Evolutionary conservation across 139 green algal species (phyloP).

Genomic region (Eudorina sp.): DNA sequence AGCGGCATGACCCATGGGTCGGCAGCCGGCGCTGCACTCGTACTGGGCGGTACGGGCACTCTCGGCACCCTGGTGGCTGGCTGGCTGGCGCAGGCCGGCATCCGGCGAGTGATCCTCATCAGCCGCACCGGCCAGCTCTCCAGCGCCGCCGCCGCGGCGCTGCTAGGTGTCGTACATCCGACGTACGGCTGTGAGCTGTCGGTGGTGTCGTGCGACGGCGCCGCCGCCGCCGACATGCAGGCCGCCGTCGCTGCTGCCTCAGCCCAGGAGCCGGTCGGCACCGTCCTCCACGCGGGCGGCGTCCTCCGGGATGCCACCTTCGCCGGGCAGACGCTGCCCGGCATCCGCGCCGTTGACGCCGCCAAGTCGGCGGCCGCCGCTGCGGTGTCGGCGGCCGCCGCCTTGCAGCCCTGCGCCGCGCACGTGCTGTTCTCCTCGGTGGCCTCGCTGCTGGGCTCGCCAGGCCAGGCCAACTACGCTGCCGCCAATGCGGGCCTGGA

Average conservation of each 20-base stretch:
- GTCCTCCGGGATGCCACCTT: conserved; percentile 74
- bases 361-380: conserved; percentile 10
- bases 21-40: conserved; percentile 47
- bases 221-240: conserved; percentile 26
- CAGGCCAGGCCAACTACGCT: conserved; percentile 88
- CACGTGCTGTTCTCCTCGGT: conserved; percentile 87
- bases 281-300: conserved; percentile 75
- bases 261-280: background rate
- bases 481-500: conserved; percentile 86
- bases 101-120: conserved; percentile 58
- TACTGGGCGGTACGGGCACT: conserved; percentile 84
- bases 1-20: background rate
- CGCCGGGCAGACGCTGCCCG: conserved; percentile 56
- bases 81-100: conserved; percentile 71
- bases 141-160: background rate
- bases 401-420: background rate
- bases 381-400: background rate
- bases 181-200: conserved; percentile 22
- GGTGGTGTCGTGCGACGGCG: conserved; percentile 56
- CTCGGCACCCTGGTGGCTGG: conserved; percentile 73
- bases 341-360: conserved; percentile 55
- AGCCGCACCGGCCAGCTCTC: conserved; percentile 73
- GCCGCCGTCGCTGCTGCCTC: background rate
- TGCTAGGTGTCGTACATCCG: background rate
- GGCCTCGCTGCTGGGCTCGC: conserved; percentile 83